Evolutionary conservation across 306 rosid genomes (phyloP).

Genomic region (Prunus salicina): DNA sequence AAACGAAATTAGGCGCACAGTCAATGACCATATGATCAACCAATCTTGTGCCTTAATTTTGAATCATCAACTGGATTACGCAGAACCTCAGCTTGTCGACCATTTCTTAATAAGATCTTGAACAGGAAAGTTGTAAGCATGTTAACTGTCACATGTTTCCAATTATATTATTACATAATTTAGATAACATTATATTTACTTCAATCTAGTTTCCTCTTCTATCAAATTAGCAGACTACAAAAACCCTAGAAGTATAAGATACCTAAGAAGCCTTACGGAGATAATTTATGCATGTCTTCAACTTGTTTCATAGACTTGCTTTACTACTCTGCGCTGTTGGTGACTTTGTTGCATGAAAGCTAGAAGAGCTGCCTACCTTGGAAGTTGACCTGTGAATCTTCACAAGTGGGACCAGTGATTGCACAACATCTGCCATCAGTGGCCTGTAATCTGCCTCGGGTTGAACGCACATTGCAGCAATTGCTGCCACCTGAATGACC

Average conservation of each 20-base stretch:
- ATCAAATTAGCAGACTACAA: conserved; percentile 3
- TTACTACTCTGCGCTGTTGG: conserved; percentile 43
- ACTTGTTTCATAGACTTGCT: conserved; percentile 33
- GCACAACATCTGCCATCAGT: conserved; percentile 96
- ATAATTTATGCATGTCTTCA: conserved; percentile 9
- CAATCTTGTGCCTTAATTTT: background rate
- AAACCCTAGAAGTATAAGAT: conserved; percentile 6
- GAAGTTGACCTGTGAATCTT: conserved; percentile 57
- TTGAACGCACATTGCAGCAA: conserved; percentile 95
- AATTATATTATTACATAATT: background rate
- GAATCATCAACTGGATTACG: too few relatives aligned
- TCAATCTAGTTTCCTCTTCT: background rate
- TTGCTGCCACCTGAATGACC: conserved; percentile 91
- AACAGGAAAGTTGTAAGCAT: background rate
- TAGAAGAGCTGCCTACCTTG: conserved; percentile 53
- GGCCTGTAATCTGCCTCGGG: conserved; percentile 96
- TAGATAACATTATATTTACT: background rate
- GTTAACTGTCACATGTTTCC: background rate
- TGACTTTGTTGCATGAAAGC: conserved; percentile 51
- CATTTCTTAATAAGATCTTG: background rate
- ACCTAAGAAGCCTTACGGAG: conserved; percentile 18
- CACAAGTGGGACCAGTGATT: conserved; percentile 81
- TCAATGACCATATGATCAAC: background rate
- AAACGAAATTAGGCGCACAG: background rate
- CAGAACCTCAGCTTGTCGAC: background rate